Conservation (phyloP, 192 early-diverging fungal genomes). For the Linnemannia elongata region DNA sequence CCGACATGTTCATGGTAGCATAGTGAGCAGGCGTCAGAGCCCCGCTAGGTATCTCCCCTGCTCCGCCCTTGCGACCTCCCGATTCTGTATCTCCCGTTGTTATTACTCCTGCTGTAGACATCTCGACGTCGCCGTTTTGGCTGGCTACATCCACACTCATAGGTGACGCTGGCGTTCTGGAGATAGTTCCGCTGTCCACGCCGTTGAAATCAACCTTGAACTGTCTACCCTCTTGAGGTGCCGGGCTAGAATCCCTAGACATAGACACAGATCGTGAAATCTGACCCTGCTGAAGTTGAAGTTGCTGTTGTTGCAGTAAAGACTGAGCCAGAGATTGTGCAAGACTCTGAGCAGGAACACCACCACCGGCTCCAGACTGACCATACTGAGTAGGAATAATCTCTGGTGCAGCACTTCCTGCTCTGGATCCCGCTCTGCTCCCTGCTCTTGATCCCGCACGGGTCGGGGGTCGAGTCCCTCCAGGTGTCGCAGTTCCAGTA, state of each 20-base stretch:
- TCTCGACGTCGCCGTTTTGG: constrained; percentile 28
- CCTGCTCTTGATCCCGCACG: constrained; percentile 36
- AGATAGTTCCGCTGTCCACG: neutral
- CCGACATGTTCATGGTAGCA: constrained; percentile 36
- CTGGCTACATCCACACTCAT: constrained; percentile 17
- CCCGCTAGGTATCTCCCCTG: constrained; percentile 5
- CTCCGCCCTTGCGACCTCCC: neutral
- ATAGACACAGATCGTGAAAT: constrained; percentile 1
- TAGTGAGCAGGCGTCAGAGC: constrained; percentile 37
- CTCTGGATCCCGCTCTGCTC: constrained; percentile 28
- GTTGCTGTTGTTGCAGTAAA: constrained; percentile 31
- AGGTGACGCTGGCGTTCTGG: constrained; percentile 28
- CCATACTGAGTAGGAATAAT: constrained; percentile 18
- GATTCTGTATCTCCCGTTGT: neutral
- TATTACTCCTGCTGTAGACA: constrained; percentile 8
- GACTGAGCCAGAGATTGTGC: constrained; percentile 46
- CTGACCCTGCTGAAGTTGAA: constrained; percentile 5
- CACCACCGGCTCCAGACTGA: constrained; percentile 10
- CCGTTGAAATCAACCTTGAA: constrained; percentile 24
- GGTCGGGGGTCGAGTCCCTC: constrained; percentile 25
- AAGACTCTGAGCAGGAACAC: constrained; percentile 39
- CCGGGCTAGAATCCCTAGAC: constrained; percentile 33
- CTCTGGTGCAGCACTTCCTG: constrained; percentile 38
- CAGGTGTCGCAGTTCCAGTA: constrained; percentile 32
- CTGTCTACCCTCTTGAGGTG: constrained; percentile 1